phyloP scores from a whole-genome alignment of 2,329 filamentous ascomycete genomes.

The Rutstroemia sp. region DNA sequence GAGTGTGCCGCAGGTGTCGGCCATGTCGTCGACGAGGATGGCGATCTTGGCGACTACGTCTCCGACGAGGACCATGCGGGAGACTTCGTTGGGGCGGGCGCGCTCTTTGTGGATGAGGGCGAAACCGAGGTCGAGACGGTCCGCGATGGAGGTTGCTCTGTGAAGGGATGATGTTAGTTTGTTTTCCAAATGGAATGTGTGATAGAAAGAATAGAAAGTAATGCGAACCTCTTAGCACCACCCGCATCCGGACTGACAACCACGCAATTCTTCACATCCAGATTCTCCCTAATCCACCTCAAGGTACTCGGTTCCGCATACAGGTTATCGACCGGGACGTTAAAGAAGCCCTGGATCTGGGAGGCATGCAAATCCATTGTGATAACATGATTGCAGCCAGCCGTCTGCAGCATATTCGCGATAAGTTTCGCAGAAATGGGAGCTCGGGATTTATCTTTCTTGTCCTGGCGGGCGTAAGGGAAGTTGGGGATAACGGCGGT shows the following conservation, averaged over 20 bases:
- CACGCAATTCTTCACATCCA: conserved; percentile 74
- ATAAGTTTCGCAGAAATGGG: conserved; percentile 94
- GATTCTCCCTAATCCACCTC: conserved; percentile 84
- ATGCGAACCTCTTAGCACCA: conserved; percentile 71
- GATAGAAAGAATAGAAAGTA: background rate
- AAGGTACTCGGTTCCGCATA: conserved; percentile 91
- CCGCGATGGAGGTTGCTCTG: conserved; percentile 84
- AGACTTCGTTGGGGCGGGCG: conserved; percentile 82
- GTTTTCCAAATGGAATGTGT: background rate
- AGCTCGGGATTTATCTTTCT: conserved; percentile 94
- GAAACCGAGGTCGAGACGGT: conserved; percentile 83
- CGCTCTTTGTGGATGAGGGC: conserved; percentile 97
- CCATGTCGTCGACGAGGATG: conserved; percentile 97
- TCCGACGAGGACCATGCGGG: conserved; percentile 91
- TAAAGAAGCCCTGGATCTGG: conserved; percentile 96
- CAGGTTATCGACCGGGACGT: conserved; percentile 66
- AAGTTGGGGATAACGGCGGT: conserved; percentile 95
- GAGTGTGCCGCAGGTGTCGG: conserved; percentile 85
- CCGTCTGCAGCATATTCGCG: conserved; percentile 95
- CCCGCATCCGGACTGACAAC: conserved; percentile 94
- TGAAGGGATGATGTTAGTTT: background rate
- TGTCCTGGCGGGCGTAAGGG: conserved; percentile 93
- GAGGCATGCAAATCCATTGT: conserved; percentile 94
- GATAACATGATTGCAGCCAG: conserved; percentile 86
- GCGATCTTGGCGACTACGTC: conserved; percentile 86